Evolutionary conservation across 257 asterid genomes (phyloP), one percentile per base, ranked within the genome.

Genomic region (Salvia splendens): DNA sequence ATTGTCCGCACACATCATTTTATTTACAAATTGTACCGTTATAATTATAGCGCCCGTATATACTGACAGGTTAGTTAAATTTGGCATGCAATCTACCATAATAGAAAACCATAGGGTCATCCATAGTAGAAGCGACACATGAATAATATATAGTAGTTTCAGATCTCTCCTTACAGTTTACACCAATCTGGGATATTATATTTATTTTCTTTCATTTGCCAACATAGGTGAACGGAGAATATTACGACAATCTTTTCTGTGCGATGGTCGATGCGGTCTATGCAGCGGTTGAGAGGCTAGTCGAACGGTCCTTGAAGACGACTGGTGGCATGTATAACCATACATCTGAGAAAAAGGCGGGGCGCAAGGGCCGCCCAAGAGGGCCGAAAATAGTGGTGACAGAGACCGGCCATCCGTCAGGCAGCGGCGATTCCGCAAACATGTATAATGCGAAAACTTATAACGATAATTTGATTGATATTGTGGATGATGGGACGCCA

Each of bases 351-450:
- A 11, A 15, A 4, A 50, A 16, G 32, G 50, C 15, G 3, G 1
- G 17, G 12, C 55, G 28, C 24, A 20, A 10, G 56, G 56, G 10
- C 30, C 5, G 12, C 24, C 24, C 0, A 20, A 16, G 3, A 8
- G 1, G 5, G 32, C 10, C 56, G 5, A 50, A 16, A 50, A 40
- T 82, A 5, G 75, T 85, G 1, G 77, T 80, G 10, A 47, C 84
- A 2, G 89, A 84, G 72, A 84, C 82, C 0, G 89, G 89, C 0
- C 79, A 85, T 86, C 89, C 87, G 15, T 75, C 82, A 3, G 68
- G 45, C 5, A 85, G 87, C 0, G 75, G 76, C 8, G 53, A 50
- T 0, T 74, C 61, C 5, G 78, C 84, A 12, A 77, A 67, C 7
- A 30, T 67, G 8, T 74, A 47, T 0, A 69, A 84, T 60, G 89